Conservation (phyloP, 1,284 basidiomycete species). For the Phellopilus nigrolimitatus region DNA sequence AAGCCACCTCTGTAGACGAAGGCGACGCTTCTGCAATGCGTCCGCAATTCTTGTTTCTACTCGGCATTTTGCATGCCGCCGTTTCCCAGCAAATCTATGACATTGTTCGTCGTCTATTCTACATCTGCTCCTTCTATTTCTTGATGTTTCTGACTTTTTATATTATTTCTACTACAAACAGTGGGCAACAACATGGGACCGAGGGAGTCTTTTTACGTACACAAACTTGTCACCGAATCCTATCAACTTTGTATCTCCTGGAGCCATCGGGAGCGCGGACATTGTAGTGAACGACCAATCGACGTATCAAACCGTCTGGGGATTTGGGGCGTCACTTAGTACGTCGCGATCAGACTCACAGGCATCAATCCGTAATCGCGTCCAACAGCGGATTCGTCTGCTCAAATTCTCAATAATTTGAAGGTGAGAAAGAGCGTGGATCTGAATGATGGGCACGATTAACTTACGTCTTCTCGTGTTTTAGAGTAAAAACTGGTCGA, state of each 20-base stretch:
- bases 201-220: conserved; percentile 44
- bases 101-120: conserved; percentile 26
- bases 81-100: conserved; percentile 33
- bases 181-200: conserved; percentile 66
- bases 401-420: conserved; percentile 42
- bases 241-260: conserved; percentile 48
- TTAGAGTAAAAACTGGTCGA: conserved; percentile 37
- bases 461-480: neutral
- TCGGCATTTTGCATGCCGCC: neutral
- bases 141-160: neutral
- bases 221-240: conserved; percentile 39
- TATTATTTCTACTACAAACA: conserved; percentile 26
- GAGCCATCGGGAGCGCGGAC: conserved; percentile 40
- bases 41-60: conserved; percentile 2
- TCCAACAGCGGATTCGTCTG: conserved; percentile 46
- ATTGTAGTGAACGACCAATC: conserved; percentile 42
- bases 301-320: conserved; percentile 42
- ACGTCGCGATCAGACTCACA: conserved; percentile 18
- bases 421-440: conserved; percentile 33
- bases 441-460: neutral
- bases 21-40: neutral
- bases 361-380: neutral
- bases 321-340: conserved; percentile 50
- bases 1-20: neutral
- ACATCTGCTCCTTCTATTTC: neutral